phyloP scores from a whole-genome alignment of 1,139 yeast species.

The Citeromyces hawaiiensis region DNA sequence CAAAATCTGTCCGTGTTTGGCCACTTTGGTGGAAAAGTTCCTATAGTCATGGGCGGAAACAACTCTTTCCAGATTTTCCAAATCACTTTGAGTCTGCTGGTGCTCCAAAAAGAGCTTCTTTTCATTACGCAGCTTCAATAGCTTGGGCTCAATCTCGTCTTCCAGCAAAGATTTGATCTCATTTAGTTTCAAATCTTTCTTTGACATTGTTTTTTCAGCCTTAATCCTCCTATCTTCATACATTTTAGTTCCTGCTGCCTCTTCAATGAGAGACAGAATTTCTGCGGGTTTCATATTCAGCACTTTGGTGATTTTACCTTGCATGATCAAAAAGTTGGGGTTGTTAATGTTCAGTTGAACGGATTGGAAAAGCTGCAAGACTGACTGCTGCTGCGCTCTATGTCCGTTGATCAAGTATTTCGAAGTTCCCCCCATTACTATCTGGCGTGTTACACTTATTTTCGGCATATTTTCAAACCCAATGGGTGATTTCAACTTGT shows the following conservation, averaged over 20 bases:
- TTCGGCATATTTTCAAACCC: conserved; percentile 74
- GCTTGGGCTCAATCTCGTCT: conserved; percentile 89
- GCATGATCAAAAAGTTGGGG: conserved; percentile 96
- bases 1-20: conserved; percentile 20
- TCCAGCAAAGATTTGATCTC: conserved; percentile 62
- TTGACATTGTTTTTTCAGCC: conserved; percentile 83
- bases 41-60: conserved; percentile 71
- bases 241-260: conserved; percentile 96
- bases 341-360: conserved; percentile 93
- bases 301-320: conserved; percentile 94
- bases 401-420: conserved; percentile 93
- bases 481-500: conserved; percentile 64
- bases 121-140: conserved; percentile 69
- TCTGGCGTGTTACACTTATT: conserved; percentile 86
- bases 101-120: conserved; percentile 75
- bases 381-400: conserved; percentile 91
- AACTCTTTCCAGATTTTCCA: conserved; percentile 62
- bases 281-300: conserved; percentile 92
- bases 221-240: conserved; percentile 89
- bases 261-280: conserved; percentile 82
- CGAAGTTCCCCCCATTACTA: conserved; percentile 82
- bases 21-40: conserved; percentile 25
- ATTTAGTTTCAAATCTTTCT: conserved; percentile 72
- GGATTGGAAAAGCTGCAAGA: conserved; percentile 79
- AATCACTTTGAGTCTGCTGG: conserved; percentile 72